Percentiles rank a stretch among this genome's conserved stretches.
These are phyloP conservation scores for Aspergillus brasiliensis DNA, from an alignment of 2,329 filamentous ascomycete genomes.

Conservation along the genomic window DNA sequence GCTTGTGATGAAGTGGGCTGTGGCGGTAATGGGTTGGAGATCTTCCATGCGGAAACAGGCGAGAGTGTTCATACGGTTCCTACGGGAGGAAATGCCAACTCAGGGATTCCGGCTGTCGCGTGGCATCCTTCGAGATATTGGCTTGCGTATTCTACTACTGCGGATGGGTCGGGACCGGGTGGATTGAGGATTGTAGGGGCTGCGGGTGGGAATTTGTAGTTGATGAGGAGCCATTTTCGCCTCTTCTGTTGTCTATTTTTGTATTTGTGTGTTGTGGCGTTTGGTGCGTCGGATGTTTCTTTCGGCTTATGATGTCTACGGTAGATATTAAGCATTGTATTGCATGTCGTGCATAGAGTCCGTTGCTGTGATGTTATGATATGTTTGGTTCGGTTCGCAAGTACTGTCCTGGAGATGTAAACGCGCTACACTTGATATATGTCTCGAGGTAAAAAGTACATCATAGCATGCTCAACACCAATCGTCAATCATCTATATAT, in stretches of 20 bases:
- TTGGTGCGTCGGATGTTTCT: neutral
- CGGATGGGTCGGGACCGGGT: constrained; percentile 43
- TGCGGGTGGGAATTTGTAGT: constrained; percentile 42
- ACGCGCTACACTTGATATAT: neutral
- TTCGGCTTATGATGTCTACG: neutral
- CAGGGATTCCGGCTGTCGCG: constrained; percentile 49
- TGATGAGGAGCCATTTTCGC: too few species aligned
- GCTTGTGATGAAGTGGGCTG: constrained; percentile 51
- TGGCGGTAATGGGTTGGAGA: constrained; percentile 48
- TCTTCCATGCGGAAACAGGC: constrained; percentile 54
- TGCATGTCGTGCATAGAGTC: neutral
- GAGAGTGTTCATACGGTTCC: constrained; percentile 51
- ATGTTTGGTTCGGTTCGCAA: neutral
- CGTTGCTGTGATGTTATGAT: neutral
- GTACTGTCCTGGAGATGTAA: neutral
- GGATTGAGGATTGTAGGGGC: constrained; percentile 53
- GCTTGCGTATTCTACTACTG: constrained; percentile 51
- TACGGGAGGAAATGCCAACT: constrained; percentile 36
- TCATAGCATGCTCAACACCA: neutral
- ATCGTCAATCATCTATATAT: neutral
- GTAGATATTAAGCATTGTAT: neutral
- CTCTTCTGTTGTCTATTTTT: too few species aligned
- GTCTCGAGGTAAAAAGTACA: neutral
- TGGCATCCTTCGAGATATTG: constrained; percentile 55
- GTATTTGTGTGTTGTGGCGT: neutral